Percentiles rank a stretch among this genome's conserved stretches.
Conservation (phyloP, 768 basidiomycete species). For the Xanthoconium stramineum region DNA sequence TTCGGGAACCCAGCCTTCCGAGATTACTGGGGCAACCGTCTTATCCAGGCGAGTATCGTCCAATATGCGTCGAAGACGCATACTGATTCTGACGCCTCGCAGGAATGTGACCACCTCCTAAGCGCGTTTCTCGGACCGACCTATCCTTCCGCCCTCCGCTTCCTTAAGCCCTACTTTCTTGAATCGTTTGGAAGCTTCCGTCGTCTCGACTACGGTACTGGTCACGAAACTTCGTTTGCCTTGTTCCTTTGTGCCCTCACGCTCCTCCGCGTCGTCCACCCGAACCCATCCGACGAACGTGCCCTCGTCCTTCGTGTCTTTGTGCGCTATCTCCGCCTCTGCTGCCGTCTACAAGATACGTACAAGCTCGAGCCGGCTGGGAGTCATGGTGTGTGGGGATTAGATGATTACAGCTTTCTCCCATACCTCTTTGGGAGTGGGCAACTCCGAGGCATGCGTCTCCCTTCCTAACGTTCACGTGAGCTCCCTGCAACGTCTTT, state of each 20-base stretch:
- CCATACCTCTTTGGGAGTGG: slow-evolving; percentile 90
- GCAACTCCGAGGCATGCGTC: slow-evolving; percentile 70
- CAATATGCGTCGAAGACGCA: neutral
- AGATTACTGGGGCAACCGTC: slow-evolving; percentile 66
- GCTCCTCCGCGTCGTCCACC: slow-evolving; percentile 63
- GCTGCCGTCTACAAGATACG: slow-evolving; percentile 82
- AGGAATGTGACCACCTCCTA: slow-evolving; percentile 58
- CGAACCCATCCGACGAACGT: slow-evolving; percentile 60
- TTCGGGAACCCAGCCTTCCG: slow-evolving; percentile 93
- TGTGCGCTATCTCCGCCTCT: slow-evolving; percentile 73
- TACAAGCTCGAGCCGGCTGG: slow-evolving; percentile 95
- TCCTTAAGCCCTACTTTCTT: slow-evolving; percentile 74
- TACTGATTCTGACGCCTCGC: slow-evolving; percentile 1
- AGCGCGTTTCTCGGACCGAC: slow-evolving; percentile 44
- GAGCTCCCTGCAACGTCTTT: slow-evolving; percentile 1
- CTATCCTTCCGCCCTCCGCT: slow-evolving; percentile 47
- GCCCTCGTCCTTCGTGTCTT: slow-evolving; percentile 60
- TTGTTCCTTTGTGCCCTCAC: slow-evolving; percentile 72
- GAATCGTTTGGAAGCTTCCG: slow-evolving; percentile 86
- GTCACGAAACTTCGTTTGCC: slow-evolving; percentile 89
- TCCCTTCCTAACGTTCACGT: neutral
- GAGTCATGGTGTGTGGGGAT: slow-evolving; percentile 96
- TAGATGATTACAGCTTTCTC: slow-evolving; percentile 89
- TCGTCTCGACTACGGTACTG: slow-evolving; percentile 95
- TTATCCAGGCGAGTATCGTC: slow-evolving; percentile 60